These are phyloP conservation scores for Candida nanaspora DNA, from an alignment of 805 yeast species.

Conservation along the genomic window DNA sequence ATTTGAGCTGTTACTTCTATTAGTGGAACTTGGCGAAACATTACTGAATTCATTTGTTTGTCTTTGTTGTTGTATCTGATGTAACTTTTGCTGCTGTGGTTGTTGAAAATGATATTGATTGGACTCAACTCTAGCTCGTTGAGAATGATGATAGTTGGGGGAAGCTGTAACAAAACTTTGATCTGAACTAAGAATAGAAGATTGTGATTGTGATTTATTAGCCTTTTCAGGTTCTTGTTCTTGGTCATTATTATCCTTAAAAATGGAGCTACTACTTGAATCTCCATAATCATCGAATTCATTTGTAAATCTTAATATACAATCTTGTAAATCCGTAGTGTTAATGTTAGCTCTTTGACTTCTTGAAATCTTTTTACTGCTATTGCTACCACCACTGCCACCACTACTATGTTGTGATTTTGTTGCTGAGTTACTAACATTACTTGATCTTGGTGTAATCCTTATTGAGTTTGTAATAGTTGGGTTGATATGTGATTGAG, in stretches of 20 bases:
- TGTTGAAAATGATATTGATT: not conserved
- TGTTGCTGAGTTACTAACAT: not conserved
- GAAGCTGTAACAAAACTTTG: not conserved
- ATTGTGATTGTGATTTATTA: not conserved
- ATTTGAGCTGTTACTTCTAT: not conserved
- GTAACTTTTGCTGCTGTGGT: too few species aligned
- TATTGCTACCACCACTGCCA: not conserved
- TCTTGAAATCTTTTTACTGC: slow-evolving; percentile 12
- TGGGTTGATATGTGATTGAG: too few species aligned
- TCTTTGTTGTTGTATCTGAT: too few species aligned
- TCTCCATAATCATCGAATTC: slow-evolving; percentile 30
- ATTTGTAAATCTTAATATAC: slow-evolving; percentile 30
- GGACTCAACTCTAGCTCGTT: not conserved
- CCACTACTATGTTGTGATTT: not conserved
- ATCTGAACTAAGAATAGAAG: not conserved
- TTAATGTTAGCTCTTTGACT: slow-evolving; percentile 23
- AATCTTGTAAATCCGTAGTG: slow-evolving; percentile 33
- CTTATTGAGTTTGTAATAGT: not conserved
- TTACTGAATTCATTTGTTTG: too few species aligned
- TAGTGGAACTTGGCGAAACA: too few species aligned
- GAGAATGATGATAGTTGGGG: not conserved
- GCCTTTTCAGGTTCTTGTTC: not conserved
- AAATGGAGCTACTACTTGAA: slow-evolving; percentile 1
- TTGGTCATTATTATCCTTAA: not conserved
- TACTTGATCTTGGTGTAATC: slow-evolving; percentile 9